These are phyloP conservation scores for Calophaca sinica DNA, from an alignment of 306 rosid genomes.

Conservation along the genomic window DNA sequence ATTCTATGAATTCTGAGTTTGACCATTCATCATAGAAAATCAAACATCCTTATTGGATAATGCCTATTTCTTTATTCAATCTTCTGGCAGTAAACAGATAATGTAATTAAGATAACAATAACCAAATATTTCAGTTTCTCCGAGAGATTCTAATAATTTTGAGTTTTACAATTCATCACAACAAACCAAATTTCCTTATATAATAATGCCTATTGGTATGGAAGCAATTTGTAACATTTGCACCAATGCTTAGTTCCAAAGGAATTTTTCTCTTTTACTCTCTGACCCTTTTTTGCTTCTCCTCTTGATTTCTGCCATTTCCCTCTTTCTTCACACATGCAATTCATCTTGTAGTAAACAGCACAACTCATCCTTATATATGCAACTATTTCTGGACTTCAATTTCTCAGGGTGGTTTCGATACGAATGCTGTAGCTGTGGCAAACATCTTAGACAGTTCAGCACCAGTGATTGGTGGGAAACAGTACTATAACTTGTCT, in stretches of 20 bases:
- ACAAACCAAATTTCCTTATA: neutral
- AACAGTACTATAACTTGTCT: conserved; percentile 65
- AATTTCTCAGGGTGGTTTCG: conserved; percentile 84
- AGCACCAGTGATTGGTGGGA: conserved; percentile 54
- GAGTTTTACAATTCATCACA: conserved; percentile 4
- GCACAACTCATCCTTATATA: neutral
- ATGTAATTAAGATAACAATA: neutral
- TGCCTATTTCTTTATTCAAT: no score
- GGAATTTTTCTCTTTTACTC: neutral
- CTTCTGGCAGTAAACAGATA: neutral
- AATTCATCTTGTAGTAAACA: neutral
- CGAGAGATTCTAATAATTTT: neutral
- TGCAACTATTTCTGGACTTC: conserved; percentile 41
- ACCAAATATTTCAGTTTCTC: neutral
- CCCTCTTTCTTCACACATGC: no score
- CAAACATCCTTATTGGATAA: no score
- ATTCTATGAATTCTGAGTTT: no score
- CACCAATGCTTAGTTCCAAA: neutral
- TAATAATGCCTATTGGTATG: neutral
- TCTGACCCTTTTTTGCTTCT: no score
- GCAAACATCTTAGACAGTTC: conserved; percentile 80
- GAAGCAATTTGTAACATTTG: neutral
- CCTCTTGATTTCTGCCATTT: no score
- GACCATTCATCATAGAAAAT: no score
- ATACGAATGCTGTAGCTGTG: conserved; percentile 75